phyloP scores from a whole-genome alignment of 1,139 yeast genomes.

The Saccharomycopsis crataegensis region DNA sequence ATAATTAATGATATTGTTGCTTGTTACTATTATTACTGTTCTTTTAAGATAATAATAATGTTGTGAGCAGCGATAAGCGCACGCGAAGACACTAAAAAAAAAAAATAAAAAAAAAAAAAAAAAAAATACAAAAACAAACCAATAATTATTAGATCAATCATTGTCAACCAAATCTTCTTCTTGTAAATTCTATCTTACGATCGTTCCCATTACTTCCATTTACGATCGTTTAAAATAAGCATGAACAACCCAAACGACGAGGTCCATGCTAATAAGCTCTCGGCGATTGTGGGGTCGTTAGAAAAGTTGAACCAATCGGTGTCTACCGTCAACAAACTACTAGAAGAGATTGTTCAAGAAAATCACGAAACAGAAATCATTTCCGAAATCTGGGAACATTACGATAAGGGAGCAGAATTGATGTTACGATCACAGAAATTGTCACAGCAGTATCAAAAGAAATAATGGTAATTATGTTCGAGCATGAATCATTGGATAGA shows the following conservation, averaged over 20 bases:
- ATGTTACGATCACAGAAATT: conserved; percentile 13
- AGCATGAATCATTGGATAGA: not conserved
- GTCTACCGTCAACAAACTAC: conserved; percentile 49
- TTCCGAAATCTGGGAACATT: conserved; percentile 19
- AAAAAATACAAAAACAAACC: too few species aligned
- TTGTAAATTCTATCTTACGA: too few species aligned
- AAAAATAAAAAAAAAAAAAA: too few species aligned
- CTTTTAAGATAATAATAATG: too few species aligned
- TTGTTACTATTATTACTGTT: too few species aligned
- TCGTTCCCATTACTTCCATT: too few species aligned
- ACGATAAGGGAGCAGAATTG: conserved; percentile 17
- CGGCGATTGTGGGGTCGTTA: conserved; percentile 73
- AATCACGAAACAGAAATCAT: conserved; percentile 19
- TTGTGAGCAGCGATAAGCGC: too few species aligned
- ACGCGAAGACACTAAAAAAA: too few species aligned
- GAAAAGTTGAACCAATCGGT: conserved; percentile 71
- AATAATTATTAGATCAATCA: too few species aligned
- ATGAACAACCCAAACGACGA: conserved; percentile 93
- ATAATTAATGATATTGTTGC: too few species aligned
- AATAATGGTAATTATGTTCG: not conserved
- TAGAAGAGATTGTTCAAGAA: conserved; percentile 29
- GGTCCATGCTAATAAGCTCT: conserved; percentile 68
- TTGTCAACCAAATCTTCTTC: too few species aligned
- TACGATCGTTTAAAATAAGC: not conserved
- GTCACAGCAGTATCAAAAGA: not conserved